Evolutionary conservation across 1,284 basidiomycete genomes (phyloP).

Genomic region (Irpex sp.): DNA sequence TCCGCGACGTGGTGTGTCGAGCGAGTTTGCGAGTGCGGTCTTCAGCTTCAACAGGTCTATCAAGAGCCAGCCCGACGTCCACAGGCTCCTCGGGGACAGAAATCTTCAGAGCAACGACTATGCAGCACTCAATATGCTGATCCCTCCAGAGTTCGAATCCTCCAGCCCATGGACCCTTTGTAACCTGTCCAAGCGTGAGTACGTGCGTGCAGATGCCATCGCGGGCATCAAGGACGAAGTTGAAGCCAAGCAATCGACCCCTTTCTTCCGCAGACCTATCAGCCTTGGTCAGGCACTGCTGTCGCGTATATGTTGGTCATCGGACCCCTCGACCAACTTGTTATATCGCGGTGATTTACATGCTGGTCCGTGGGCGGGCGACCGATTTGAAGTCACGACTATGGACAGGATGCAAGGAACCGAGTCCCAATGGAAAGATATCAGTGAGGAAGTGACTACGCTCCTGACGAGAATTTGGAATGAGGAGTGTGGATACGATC

Average conservation of each 20-base stretch:
- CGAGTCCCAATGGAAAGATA: not conserved
- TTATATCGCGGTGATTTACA: not conserved
- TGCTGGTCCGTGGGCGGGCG: not conserved
- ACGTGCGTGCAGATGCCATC: not conserved
- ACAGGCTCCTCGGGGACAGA: not conserved
- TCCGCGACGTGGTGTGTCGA: not conserved
- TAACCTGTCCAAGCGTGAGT: not conserved
- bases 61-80: not conserved
- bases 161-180: not conserved
- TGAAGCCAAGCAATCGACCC: not conserved
- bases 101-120: no score
- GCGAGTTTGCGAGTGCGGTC: not conserved
- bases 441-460: not conserved
- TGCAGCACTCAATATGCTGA: not conserved
- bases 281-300: not conserved
- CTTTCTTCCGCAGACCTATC: not conserved
- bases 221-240: not conserved
- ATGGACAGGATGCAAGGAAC: not conserved
- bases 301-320: conserved; percentile 1
- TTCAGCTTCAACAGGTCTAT: not conserved
- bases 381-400: conserved; percentile 3
- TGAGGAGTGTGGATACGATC: not conserved
- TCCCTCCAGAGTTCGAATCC: not conserved
- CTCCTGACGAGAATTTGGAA: not conserved
- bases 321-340: not conserved